Base-by-base conservation (phyloP, 345 rosid genomes). In the Conringia planisiliqua region DNA sequence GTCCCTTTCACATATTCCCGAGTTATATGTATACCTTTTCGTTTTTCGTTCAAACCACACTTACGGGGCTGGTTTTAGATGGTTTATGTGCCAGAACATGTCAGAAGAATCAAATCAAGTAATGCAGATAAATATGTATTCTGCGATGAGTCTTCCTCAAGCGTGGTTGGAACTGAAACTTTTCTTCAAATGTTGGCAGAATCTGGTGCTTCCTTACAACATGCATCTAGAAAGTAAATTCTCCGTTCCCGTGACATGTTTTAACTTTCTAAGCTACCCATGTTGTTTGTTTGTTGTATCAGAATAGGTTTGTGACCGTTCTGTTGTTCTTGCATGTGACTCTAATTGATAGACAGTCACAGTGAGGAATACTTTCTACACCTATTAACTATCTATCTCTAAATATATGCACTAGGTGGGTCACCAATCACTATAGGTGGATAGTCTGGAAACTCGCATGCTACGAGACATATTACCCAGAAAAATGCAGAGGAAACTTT, bases 381-480 rank as follows among this genome's bases (percentile, higher is more conserved):
- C 12, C 42, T 62, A 32, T 42, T 66, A 40, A 76, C 13, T 71
- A 60, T 62, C 22, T 61, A 50, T 33, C 55, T 62, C 30, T 61
- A 50, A 26, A 6, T 58, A 4, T 70, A 14, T 82, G 66, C 68
- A 9, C 67, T 74, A 93, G 98, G 84, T 91, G 98, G 98, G 87
- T 91, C 42, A 51, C 58, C 48, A 93, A 93, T 83, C 98, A 93
- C 76, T 90, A 88, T 82, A 89, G 83, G 82, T 91, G 90, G 97
- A 89, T 93, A 80, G 87, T 90, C 44, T 93, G 98, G 98, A 93
- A 93, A 81, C 90, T 93, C 66, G 89, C 83, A 48, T 82, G 90
- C 70, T 93, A 91, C 54, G 97, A 91, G 67, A 89, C 84, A 84
- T 50, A 55, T 68, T 82, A 83, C 75, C 87, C 87, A 24, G 75